Percentiles rank a stretch among this genome's conserved stretches.
phyloP scores from a whole-genome alignment of 1,284 basidiomycete genomes.

The Sporisorium reilianum region DNA sequence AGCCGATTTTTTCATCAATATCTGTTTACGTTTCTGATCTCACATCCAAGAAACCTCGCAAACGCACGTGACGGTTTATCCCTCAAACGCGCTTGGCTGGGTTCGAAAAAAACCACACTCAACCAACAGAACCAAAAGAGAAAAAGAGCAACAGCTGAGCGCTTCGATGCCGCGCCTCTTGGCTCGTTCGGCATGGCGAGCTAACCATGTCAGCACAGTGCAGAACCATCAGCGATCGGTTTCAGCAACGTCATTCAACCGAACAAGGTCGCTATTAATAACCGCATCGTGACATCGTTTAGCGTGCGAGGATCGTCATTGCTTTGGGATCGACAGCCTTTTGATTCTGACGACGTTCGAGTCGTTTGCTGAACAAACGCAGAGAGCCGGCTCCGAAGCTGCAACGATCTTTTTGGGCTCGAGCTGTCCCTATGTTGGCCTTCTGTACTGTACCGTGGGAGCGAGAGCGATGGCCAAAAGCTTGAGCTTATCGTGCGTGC shows the following conservation, averaged over 20 bases:
- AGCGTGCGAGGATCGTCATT: background rate
- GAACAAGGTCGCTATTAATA: background rate
- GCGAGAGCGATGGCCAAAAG: background rate
- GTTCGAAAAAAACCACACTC: background rate
- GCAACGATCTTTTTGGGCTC: too few species aligned
- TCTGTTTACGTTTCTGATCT: background rate
- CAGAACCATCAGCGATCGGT: too few species aligned
- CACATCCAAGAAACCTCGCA: background rate
- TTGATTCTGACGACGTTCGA: too few species aligned
- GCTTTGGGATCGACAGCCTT: background rate
- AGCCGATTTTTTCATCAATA: too few species aligned
- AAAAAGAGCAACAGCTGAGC: background rate
- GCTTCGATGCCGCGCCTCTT: background rate
- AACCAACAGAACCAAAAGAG: background rate
- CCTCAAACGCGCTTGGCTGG: background rate
- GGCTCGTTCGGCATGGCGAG: background rate
- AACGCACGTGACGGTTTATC: background rate
- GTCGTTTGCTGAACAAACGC: too few species aligned
- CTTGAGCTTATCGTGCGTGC: constrained; percentile 3
- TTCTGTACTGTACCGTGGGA: background rate
- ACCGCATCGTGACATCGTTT: background rate
- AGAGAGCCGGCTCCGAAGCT: too few species aligned
- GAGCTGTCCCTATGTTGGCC: background rate
- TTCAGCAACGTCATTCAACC: background rate
- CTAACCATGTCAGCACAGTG: too few species aligned